phyloP scores from a whole-genome alignment of 2,329 filamentous ascomycete genomes.

The Aspergillus sergii region DNA sequence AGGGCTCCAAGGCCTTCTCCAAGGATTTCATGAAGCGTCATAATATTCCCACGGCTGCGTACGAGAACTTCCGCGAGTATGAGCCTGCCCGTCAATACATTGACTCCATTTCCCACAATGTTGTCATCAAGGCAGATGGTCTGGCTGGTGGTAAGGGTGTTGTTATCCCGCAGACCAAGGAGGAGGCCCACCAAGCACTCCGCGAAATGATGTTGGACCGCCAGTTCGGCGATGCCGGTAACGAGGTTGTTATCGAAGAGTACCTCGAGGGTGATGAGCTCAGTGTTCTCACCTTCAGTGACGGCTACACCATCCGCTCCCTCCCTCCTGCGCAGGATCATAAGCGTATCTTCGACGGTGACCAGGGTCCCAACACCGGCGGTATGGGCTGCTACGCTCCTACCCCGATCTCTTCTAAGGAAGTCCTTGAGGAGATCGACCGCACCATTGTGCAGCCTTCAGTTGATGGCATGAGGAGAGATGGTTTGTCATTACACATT shows the following conservation, averaged over 20 bases:
- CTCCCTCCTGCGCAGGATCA: conserved; percentile 94
- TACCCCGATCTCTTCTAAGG: conserved; percentile 75
- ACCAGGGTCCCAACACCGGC: conserved; percentile 89
- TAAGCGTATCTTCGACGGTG: conserved; percentile 90
- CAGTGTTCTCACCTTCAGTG: conserved; percentile 86
- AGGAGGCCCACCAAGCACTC: conserved; percentile 79
- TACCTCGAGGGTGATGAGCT: conserved; percentile 89
- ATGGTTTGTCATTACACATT: conserved; percentile 66
- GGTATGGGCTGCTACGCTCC: conserved; percentile 98
- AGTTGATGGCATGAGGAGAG: conserved; percentile 81
- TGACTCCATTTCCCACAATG: conserved; percentile 67
- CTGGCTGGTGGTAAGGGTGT: conserved; percentile 95
- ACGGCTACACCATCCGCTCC: conserved; percentile 80
- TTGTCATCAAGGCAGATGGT: conserved; percentile 93
- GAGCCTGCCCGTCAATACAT: conserved; percentile 74
- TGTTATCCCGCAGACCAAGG: conserved; percentile 78
- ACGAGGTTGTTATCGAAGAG: conserved; percentile 95
- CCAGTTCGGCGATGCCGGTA: conserved; percentile 82
- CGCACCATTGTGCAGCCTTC: conserved; percentile 84
- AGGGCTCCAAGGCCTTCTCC: conserved; percentile 94
- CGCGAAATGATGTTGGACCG: conserved; percentile 88
- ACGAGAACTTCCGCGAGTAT: conserved; percentile 84
- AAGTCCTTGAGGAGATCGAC: conserved; percentile 77
- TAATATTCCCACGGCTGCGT: conserved; percentile 85
- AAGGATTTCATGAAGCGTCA: conserved; percentile 97